Base-by-base conservation (phyloP, 352 stramenopile species). In the Phytophthora hybrid region DNA sequence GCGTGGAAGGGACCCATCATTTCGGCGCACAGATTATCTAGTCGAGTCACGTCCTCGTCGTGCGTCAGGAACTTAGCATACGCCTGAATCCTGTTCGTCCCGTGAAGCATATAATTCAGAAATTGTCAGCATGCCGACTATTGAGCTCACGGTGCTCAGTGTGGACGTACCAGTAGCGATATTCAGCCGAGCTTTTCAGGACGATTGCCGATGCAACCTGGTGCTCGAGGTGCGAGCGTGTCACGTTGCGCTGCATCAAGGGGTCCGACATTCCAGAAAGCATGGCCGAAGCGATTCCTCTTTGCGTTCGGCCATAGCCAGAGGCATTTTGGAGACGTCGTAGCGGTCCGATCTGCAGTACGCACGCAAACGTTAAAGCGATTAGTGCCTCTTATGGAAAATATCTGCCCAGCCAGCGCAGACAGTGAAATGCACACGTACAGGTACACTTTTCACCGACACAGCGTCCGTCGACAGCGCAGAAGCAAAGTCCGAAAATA, bases 401-500 rank as follows among this genome's bases (percentile, higher is more conserved):
- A 10, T 56, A 55, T n/a, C 19, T 60, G 31, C 49, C 13, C 7
- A 59, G 19, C 37, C 41, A 49, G 11, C 37, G 21, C 37, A 58
- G 55, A 10, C 11, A 46, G 18, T 44, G 13, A 59, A 66, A 64
- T 32, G 31, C 37, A 68, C 26, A 63, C 81, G 57, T 80, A 95
- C 89, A 58, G 89, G 89, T n/a, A 95, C 81, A 37, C 82, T 89
- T 61, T 82, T 83, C 1, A 83, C 56, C 18, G 76, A 64, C 11
- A 96, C 87, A 7, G 82, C 83, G 54, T 96, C 88, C 3, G 90
- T 94, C n/a, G 83, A 63, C 1, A 97, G 69, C 19, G 85, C 84
- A 47, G 90, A 86, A 53, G 83, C 78, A 66, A 97, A 97, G 57
- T 97, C 90, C 9, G 90, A 97, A 64, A 89, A 97, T 23, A 92